Conservation (phyloP, 2,329 filamentous ascomycete species). For the Beauveria bassiana region DNA sequence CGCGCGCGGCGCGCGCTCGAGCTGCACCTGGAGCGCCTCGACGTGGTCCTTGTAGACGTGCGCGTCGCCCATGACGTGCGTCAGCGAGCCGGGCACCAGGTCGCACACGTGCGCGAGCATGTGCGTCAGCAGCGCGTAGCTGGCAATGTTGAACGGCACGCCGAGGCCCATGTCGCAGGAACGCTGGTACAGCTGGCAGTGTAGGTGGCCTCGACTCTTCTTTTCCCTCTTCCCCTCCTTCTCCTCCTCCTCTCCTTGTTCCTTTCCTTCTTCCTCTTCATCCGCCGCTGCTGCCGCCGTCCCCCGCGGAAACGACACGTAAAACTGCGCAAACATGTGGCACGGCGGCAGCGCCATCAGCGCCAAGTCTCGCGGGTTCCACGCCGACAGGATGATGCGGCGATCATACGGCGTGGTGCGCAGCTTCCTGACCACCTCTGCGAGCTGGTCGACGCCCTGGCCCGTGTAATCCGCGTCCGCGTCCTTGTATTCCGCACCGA, state of each 20-base stretch:
- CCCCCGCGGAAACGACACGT: constrained; percentile 63
- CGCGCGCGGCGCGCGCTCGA: constrained; percentile 68
- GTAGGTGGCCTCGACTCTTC: constrained; percentile 56
- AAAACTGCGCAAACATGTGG: constrained; percentile 97
- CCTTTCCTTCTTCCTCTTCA: background rate
- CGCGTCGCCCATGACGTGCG: constrained; percentile 96
- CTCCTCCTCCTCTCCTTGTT: constrained; percentile 19
- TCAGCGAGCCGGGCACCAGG: constrained; percentile 76
- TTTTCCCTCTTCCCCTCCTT: constrained; percentile 24
- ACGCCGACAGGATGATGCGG: constrained; percentile 82
- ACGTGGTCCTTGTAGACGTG: constrained; percentile 93
- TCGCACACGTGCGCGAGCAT: constrained; percentile 88
- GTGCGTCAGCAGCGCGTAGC: constrained; percentile 86
- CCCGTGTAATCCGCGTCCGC: constrained; percentile 74
- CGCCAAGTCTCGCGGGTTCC: constrained; percentile 81
- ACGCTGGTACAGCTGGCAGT: constrained; percentile 87
- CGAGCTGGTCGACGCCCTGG: constrained; percentile 87
- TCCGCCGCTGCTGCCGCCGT: constrained; percentile 11
- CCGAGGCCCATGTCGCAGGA: constrained; percentile 96
- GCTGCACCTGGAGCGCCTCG: constrained; percentile 73
- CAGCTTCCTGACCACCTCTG: constrained; percentile 82
- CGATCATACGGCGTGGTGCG: constrained; percentile 79
- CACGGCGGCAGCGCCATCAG: constrained; percentile 92
- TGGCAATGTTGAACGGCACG: constrained; percentile 96
- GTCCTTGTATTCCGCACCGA: constrained; percentile 83